These are phyloP conservation scores for Noccaea bulbosa DNA, from an alignment of 345 rosid species.

Conservation along the genomic window DNA sequence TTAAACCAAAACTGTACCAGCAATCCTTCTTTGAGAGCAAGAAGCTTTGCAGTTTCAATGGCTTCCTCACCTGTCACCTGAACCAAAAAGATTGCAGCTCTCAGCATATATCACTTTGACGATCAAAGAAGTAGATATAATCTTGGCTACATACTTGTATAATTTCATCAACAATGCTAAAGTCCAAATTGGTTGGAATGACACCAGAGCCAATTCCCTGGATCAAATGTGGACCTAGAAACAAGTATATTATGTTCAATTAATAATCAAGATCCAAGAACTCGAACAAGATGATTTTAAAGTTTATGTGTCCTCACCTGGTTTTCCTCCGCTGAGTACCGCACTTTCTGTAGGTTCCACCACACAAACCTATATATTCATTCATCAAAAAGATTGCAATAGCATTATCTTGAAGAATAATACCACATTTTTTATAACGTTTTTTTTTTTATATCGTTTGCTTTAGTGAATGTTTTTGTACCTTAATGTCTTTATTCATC, in stretches of 20 bases:
- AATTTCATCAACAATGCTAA: conserved; percentile 67
- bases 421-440: not conserved
- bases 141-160: conserved; percentile 58
- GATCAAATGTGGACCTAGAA: conserved; percentile 53
- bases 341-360: conserved; percentile 49
- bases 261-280: not conserved
- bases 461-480: conserved; percentile 14
- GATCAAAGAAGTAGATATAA: not conserved
- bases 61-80: conserved; percentile 60
- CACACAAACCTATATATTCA: conserved; percentile 32
- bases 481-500: conserved; percentile 64
- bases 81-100: not conserved
- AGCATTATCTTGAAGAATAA: not conserved
- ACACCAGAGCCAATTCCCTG: conserved; percentile 88
- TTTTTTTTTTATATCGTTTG: not conserved
- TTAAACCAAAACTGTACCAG: conserved; percentile 41
- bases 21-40: conserved; percentile 64
- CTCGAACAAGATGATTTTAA: not conserved
- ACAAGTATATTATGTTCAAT: not conserved
- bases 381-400: conserved; percentile 16
- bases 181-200: conserved; percentile 76
- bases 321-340: conserved; percentile 43
- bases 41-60: conserved; percentile 55
- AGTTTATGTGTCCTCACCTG: conserved; percentile 30
- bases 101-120: not conserved